Evolutionary conservation across 2,329 filamentous ascomycete species (phyloP).

Genomic region (Pyrenochaeta sp.): DNA sequence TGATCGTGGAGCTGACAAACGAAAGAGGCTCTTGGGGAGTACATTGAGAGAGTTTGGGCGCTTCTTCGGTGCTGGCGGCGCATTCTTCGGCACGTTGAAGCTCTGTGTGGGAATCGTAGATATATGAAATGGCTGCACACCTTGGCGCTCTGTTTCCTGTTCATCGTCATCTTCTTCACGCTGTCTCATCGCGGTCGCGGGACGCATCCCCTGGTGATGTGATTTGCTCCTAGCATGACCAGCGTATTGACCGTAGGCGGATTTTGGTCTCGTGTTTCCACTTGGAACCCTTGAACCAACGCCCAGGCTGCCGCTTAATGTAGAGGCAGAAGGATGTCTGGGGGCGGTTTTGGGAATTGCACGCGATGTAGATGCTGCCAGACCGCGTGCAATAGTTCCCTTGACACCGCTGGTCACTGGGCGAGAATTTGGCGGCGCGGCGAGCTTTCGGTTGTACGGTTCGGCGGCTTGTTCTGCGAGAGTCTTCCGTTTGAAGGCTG

Average conservation of each 20-base stretch:
- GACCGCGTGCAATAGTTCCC: slow-evolving; percentile 54
- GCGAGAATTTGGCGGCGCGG: slow-evolving; percentile 55
- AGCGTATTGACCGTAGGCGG: slow-evolving; percentile 50
- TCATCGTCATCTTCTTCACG: slow-evolving; percentile 53
- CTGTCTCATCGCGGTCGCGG: slow-evolving; percentile 52
- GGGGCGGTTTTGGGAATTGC: slow-evolving; percentile 53
- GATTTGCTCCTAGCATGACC: slow-evolving; percentile 57
- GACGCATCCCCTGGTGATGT: slow-evolving; percentile 54
- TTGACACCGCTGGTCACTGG: slow-evolving; percentile 54
- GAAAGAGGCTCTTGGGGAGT: slow-evolving; percentile 21
- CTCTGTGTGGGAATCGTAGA: slow-evolving; percentile 43
- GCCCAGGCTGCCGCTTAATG: slow-evolving; percentile 64
- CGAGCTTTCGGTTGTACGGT: slow-evolving; percentile 52
- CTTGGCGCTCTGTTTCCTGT: slow-evolving; percentile 52
- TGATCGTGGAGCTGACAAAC: slow-evolving; percentile 25
- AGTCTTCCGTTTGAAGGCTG: slow-evolving; percentile 61
- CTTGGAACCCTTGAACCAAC: slow-evolving; percentile 57
- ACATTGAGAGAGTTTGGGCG: slow-evolving; percentile 29
- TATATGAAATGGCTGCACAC: slow-evolving; percentile 54
- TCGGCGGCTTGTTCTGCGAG: slow-evolving; percentile 59
- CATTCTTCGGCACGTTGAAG: slow-evolving; percentile 43
- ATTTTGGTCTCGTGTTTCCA: slow-evolving; percentile 57
- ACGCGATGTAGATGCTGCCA: slow-evolving; percentile 51
- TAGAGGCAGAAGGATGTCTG: slow-evolving; percentile 55
- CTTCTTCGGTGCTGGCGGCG: slow-evolving; percentile 22